These are phyloP conservation scores for Annulohypoxylon bovei DNA, from an alignment of 495 filamentous ascomycete genomes.

Conservation along the genomic window DNA sequence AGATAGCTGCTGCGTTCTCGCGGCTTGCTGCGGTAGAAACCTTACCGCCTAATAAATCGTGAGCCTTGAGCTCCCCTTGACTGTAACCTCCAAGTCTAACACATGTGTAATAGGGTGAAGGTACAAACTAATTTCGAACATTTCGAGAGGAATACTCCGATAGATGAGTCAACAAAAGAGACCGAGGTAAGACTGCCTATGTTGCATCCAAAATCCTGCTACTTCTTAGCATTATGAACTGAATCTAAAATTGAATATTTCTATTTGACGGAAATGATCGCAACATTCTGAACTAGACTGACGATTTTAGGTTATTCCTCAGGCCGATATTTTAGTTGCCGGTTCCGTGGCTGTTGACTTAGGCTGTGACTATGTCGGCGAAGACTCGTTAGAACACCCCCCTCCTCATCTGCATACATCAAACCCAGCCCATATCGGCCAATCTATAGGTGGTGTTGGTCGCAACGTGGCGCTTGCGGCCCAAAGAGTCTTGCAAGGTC, in stretches of 20 bases:
- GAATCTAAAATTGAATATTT: neutral
- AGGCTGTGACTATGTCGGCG: slow-evolving; percentile 77
- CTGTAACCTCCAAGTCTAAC: slow-evolving; percentile 28
- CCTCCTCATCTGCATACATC: slow-evolving; percentile 78
- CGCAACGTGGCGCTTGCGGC: slow-evolving; percentile 88
- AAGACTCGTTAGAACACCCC: slow-evolving; percentile 40
- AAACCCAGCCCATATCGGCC: slow-evolving; percentile 80
- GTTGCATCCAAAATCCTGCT: slow-evolving; percentile 3
- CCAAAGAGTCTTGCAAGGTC: slow-evolving; percentile 58
- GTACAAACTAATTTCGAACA: slow-evolving; percentile 13
- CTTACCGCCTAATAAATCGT: slow-evolving; percentile 35
- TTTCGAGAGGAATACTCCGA: slow-evolving; percentile 15
- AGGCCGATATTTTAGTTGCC: slow-evolving; percentile 79
- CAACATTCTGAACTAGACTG: slow-evolving; percentile 19
- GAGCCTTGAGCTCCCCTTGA: slow-evolving; percentile 36
- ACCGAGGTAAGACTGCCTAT: slow-evolving; percentile 38
- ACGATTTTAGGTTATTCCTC: slow-evolving; percentile 34
- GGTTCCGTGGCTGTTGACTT: slow-evolving; percentile 90
- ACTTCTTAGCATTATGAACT: neutral
- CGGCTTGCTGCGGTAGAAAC: slow-evolving; percentile 57
- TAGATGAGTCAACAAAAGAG: slow-evolving; percentile 20
- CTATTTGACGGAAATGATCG: neutral
- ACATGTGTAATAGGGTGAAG: slow-evolving; percentile 35
- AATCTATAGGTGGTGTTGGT: slow-evolving; percentile 93
- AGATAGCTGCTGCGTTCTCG: slow-evolving; percentile 78